Evolutionary conservation across 164 flowering plant species (phyloP).

Genomic region (Kingdonia uniflora): DNA sequence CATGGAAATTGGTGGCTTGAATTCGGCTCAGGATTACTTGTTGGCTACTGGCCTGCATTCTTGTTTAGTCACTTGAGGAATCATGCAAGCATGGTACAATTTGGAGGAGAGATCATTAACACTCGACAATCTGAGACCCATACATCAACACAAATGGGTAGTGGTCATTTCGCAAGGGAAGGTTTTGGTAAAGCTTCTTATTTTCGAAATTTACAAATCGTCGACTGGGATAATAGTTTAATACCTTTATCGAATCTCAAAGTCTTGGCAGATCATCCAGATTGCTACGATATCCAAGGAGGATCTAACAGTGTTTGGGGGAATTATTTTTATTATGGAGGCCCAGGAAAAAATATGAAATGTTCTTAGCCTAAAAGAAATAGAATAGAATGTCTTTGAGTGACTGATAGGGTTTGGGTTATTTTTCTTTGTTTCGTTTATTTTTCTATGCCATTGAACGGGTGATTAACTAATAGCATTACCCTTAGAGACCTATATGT

Average conservation of each 20-base stretch:
- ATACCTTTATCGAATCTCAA: constrained; percentile 55
- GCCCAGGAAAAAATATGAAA: constrained; percentile 73
- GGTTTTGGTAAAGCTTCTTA: constrained; percentile 79
- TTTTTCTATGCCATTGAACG: not conserved
- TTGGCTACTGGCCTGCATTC: constrained; percentile 89
- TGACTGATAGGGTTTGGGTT: too few relatives aligned
- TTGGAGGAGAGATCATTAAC: constrained; percentile 82
- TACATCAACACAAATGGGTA: constrained; percentile 87
- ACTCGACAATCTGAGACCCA: constrained; percentile 44
- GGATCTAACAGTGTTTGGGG: constrained; percentile 80
- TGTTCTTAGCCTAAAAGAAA: constrained; percentile 38
- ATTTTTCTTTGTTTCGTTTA: not conserved
- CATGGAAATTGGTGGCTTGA: constrained; percentile 93
- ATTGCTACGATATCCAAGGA: constrained; percentile 65
- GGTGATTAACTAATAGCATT: too few relatives aligned
- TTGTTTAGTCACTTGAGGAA: constrained; percentile 55
- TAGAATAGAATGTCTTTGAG: not conserved
- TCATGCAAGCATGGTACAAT: constrained; percentile 80
- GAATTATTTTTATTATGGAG: constrained; percentile 82
- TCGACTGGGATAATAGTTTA: constrained; percentile 88
- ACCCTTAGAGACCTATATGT: not conserved
- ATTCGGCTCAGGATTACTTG: constrained; percentile 54
- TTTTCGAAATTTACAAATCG: constrained; percentile 67
- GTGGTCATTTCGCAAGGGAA: constrained; percentile 77
- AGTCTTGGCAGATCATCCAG: constrained; percentile 69